These are phyloP conservation scores for Silybum marianum DNA, from an alignment of 129 eudicot species.

Conservation along the genomic window DNA sequence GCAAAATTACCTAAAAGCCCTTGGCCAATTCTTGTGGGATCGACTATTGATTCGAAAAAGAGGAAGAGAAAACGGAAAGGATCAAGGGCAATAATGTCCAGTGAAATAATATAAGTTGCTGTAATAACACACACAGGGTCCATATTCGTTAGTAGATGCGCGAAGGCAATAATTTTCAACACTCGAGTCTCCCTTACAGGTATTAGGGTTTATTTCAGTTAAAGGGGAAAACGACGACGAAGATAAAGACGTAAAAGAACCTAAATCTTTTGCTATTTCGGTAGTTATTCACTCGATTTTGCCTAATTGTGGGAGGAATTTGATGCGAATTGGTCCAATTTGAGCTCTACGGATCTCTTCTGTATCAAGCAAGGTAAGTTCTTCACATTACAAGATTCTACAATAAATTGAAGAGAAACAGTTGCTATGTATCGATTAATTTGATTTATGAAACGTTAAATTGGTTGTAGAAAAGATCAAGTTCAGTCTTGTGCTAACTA, in stretches of 20 bases:
- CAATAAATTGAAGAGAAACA: not conserved
- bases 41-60: not conserved
- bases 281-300: slow-evolving; percentile 15
- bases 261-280: slow-evolving; percentile 3
- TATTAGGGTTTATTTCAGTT: slow-evolving; percentile 39
- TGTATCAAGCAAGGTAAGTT: slow-evolving; percentile 34
- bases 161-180: slow-evolving; percentile 26
- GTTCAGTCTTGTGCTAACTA: slow-evolving; percentile 26
- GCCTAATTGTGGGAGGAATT: slow-evolving; percentile 25
- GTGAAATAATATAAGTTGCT: slow-evolving; percentile 16
- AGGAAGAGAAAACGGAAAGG: not conserved
- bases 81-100: slow-evolving; percentile 33
- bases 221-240: slow-evolving; percentile 34
- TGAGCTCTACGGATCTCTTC: slow-evolving; percentile 34
- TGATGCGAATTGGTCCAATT: slow-evolving; percentile 25
- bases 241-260: slow-evolving; percentile 8
- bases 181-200: slow-evolving; percentile 21
- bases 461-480: slow-evolving; percentile 20
- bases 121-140: slow-evolving; percentile 32
- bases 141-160: slow-evolving; percentile 29
- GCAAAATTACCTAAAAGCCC: slow-evolving; percentile 7
- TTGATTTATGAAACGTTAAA: not conserved
- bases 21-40: not conserved
- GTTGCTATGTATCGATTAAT: slow-evolving; percentile 15
- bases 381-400: slow-evolving; percentile 23